Base-by-base conservation (phyloP, 1,284 basidiomycete species). In the Cystobasidium pallidum region DNA sequence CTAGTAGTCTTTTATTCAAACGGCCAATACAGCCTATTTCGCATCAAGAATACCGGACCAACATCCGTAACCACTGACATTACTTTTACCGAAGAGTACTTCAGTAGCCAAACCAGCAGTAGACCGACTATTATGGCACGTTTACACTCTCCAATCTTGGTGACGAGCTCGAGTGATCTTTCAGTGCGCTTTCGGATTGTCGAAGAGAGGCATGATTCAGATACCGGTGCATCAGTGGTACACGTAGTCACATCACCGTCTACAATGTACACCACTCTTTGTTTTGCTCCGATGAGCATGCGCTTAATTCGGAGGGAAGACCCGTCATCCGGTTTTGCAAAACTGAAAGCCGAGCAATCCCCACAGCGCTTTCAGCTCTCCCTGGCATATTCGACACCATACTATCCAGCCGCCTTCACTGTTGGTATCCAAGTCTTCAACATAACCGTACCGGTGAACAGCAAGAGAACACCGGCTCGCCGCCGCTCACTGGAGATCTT, bases 381-480 rank as follows among this genome's bases (percentile, higher is more conserved):
- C 1, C 39, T 81, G 36, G 77, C 76, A 4, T 81, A 80, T 70
- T 76, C 78, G 36, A 77, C 77, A 26, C 79, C 79, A 1, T 72
- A 77, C 39, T 80, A 78, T 34, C 78, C 78, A 0, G 63, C 71
- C 1, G 76, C 73, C 10, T 81, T 78, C 78, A 78, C 76, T 8
- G 76, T 80, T 11, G 79, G 77, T 0, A 41, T 80, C 11, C 80
- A 80, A 45, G 76, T 78, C n/a, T 72, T 80, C 13, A 68, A 74
- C 3, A 51, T 80, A n/a, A 49, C 57, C 13, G 34, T 79, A 15
- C 65, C 71, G 1, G 26, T 43, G 17, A 63, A 39, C 19, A 41
- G 7, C 26, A 2, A 34, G 7, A 13, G 45, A 24, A n/a, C 2
- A 1, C 36, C 39, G 21, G 62, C 45, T 3, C 28, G 24, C 28